phyloP scores from a whole-genome alignment of 2,329 filamentous ascomycete genomes.

The Ambrosiella cleistominuta region DNA sequence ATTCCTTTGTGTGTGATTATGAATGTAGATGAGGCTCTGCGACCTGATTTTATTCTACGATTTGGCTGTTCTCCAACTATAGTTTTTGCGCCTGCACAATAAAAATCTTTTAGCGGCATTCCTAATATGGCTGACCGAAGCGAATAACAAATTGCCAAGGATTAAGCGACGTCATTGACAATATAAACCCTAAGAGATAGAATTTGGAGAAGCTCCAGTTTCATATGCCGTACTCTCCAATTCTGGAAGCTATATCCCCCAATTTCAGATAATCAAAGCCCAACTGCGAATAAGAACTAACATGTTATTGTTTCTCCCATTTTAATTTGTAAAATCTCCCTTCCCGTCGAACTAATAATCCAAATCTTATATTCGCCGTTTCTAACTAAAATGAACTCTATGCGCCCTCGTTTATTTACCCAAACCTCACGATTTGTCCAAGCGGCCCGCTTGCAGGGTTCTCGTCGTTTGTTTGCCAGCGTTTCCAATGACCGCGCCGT shows the following conservation, averaged over 20 bases:
- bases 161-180: not conserved
- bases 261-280: not conserved
- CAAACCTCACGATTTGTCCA: not conserved
- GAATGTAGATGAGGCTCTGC: not conserved
- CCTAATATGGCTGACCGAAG: not conserved
- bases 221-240: not conserved
- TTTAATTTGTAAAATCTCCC: not conserved
- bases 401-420: constrained; percentile 1
- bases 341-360: not conserved
- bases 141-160: not conserved
- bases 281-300: not conserved
- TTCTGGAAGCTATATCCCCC: not conserved
- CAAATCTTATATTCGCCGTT: not conserved
- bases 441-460: not conserved
- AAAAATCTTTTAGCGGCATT: not conserved
- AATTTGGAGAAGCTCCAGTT: constrained; percentile 6
- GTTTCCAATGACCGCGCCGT: constrained; percentile 25
- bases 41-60: not conserved
- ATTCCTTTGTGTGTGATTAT: not conserved
- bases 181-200: not conserved
- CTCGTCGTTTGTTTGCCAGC: constrained; percentile 6
- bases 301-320: not conserved
- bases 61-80: not conserved
- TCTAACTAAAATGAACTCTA: not conserved
- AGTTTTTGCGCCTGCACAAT: not conserved